Evolutionary conservation across 2,329 filamentous ascomycete species (phyloP), one percentile per base, ranked within the genome.

Genomic region (Diaporthe ampelina): DNA sequence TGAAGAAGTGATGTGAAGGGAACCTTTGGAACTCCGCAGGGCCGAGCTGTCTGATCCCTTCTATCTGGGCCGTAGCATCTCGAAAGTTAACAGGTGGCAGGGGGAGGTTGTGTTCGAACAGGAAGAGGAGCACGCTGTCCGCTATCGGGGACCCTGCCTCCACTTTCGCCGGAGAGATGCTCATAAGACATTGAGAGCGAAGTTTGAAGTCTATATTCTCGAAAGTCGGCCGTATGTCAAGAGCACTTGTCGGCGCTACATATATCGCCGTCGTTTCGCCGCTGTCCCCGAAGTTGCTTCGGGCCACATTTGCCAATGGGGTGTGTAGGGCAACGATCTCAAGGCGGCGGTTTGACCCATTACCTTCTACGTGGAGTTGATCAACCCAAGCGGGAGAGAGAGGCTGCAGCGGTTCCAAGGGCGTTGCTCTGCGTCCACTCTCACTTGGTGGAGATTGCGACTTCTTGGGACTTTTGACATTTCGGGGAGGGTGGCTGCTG

Each of bases 1-100:
- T 85, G 73, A 91, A 91, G 78, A 89, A 90, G 77, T 91, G 89
- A 74, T 91, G 89, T 15, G 86, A 83, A 2, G 89, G 89, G 70
- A 91, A 91, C 0, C 80, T 80, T 50, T 83, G 83, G 75, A 89
- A 91, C 56, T 81, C 79, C 4, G 81, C 80, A 0, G 89, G 87
- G 0, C 88, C 88, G 24, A 83, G 79, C 32, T 82, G 83, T 61
- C 82, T 83, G 67, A 89, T 80, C 13, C 76, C 75, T 73, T 83
- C 82, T 69, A 78, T 77, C 48, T 85, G 80, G 21, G 81, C 78
- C 1, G 83, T 77, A 2, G 82, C 78, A 24, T 82, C 79, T 6
- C 82, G 76, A 10, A 82, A 79, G 69, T 79, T 79, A 68, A 77
- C 78, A 57, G 82, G 81, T 26, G 79, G 76, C 35, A 83, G 79